A percentile compares a stretch with the other conserved stretches of the same genome.
Conservation (phyloP, 2,329 filamentous ascomycete species). For the Eurotiales sp. region DNA sequence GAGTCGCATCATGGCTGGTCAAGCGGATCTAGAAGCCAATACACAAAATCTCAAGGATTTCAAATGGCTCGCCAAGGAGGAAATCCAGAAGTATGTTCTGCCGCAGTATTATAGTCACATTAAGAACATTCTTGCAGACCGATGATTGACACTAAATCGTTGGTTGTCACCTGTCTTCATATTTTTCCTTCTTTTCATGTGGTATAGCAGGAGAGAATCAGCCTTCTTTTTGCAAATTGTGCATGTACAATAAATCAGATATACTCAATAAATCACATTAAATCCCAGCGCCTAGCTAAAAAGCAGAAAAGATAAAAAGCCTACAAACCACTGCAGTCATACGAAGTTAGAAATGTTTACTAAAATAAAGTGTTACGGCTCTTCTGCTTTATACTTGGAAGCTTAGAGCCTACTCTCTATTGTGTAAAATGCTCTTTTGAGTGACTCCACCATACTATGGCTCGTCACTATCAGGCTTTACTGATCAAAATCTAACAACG, state of each 20-base stretch:
- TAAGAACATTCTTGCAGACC: slow-evolving; percentile 77
- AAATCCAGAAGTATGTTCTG: slow-evolving; percentile 67
- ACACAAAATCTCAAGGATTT: slow-evolving; percentile 73
- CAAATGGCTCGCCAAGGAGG: slow-evolving; percentile 87
- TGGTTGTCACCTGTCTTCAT: neutral
- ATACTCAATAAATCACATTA: slow-evolving; percentile 3
- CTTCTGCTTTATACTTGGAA: too few species aligned
- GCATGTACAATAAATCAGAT: slow-evolving; percentile 7
- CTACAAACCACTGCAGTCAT: too few species aligned
- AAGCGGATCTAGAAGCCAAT: slow-evolving; percentile 74
- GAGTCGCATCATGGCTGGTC: slow-evolving; percentile 93
- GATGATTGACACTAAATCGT: slow-evolving; percentile 47
- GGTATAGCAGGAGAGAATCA: slow-evolving; percentile 11
- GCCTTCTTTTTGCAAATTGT: neutral
- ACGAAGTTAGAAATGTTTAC: too few species aligned
- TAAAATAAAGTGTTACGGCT: too few species aligned
- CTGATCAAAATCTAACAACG: too few species aligned
- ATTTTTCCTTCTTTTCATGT: slow-evolving; percentile 10
- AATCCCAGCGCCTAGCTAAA: neutral
- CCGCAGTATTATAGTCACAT: slow-evolving; percentile 69
- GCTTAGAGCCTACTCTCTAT: too few species aligned
- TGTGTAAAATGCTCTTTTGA: too few species aligned
- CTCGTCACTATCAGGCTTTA: too few species aligned
- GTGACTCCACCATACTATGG: too few species aligned
- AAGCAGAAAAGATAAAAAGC: too few species aligned